Conservation (phyloP, 495 filamentous ascomycete genomes). For the Thermothielavioides terrestris region DNA sequence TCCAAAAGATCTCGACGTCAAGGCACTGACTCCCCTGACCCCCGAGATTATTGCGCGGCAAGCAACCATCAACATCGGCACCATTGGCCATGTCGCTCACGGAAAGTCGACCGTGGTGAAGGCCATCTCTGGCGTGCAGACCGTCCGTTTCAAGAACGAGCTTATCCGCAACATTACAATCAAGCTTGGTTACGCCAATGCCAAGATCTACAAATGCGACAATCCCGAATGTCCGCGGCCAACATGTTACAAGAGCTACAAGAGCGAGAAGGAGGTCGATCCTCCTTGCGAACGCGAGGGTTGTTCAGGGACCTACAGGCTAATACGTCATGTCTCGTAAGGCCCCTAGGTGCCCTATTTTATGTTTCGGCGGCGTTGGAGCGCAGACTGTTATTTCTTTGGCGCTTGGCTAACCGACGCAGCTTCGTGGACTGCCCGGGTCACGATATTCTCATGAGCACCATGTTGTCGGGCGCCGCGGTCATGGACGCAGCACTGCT, state of each 20-base stretch:
- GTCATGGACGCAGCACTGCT: slow-evolving; percentile 98
- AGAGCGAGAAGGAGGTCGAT: slow-evolving; percentile 96
- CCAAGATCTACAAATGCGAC: slow-evolving; percentile 99
- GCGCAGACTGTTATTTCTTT: too few relatives aligned
- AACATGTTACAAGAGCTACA: slow-evolving; percentile 92
- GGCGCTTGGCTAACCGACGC: slow-evolving; percentile 3
- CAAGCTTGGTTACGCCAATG: slow-evolving; percentile 98
- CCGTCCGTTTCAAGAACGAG: slow-evolving; percentile 98
- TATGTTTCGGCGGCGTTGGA: not conserved
- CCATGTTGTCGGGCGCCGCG: slow-evolving; percentile 97
- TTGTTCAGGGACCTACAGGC: slow-evolving; percentile 71
- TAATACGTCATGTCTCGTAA: slow-evolving; percentile 83
- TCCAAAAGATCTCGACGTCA: slow-evolving; percentile 72
- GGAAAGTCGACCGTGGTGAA: slow-evolving; percentile 98
- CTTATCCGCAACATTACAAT: slow-evolving; percentile 98
- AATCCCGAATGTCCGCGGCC: slow-evolving; percentile 83
- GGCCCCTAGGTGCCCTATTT: not conserved
- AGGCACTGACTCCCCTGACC: slow-evolving; percentile 69
- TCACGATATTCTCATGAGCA: slow-evolving; percentile 99
- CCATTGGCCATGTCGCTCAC: slow-evolving; percentile 97
- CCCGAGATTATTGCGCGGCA: slow-evolving; percentile 95
- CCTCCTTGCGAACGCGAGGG: slow-evolving; percentile 91
- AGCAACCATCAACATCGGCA: slow-evolving; percentile 98
- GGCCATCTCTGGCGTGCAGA: slow-evolving; percentile 97
- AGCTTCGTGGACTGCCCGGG: slow-evolving; percentile 98